Base-by-base conservation (phyloP, 805 yeast species). In the Blastobotrys peoriensis region DNA sequence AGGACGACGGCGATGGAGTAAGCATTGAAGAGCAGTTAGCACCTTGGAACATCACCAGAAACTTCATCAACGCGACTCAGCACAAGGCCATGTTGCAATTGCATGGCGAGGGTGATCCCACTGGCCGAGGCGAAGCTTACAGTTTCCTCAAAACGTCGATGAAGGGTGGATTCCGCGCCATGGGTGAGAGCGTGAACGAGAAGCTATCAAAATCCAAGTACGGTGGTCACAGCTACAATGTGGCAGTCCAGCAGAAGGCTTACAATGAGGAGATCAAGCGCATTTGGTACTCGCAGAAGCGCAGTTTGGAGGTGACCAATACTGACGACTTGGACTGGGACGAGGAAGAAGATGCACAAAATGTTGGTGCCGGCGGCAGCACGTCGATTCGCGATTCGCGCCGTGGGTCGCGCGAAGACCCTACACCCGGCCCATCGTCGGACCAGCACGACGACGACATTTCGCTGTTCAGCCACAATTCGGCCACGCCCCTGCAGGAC, bases 31-130 rank as follows among this genome's bases (percentile, higher is more conserved):
- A 87, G 53, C 95, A 87, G 57, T 66, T 86, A 41, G 82, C 97
- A 1, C 91, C 96, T 0, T 93, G 98, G 98, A 89, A 86, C 61
- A 72, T 83, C n/a, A 81, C 96, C 0, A 74, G 87, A 49, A 93
- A 93, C 63, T 93, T 93, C 59, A 79, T 89, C 44, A 86, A 81
- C 61, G 93, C 98, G 2, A 88, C 95, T 19, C 98, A 89, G 60
- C 95, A 96, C 44, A 89, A 94, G 57, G 94, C 97, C 0, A 93
- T 93, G 97, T 72, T 93, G 36, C 96, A 88, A 59, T 76, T 93
- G 20, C 86, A 86, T 59, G 96, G 96, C 10, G 89, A 82, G 43
- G 98, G 98, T 40, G 98, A 93, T 62, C 95, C 96, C 1, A 80
- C 95, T 0, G 95, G 95, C 19, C 78, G 85, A 51, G 93, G 95